Evolutionary conservation across 73 alveolate genomes (phyloP).

Genomic region (Paramecium caudatum): DNA sequence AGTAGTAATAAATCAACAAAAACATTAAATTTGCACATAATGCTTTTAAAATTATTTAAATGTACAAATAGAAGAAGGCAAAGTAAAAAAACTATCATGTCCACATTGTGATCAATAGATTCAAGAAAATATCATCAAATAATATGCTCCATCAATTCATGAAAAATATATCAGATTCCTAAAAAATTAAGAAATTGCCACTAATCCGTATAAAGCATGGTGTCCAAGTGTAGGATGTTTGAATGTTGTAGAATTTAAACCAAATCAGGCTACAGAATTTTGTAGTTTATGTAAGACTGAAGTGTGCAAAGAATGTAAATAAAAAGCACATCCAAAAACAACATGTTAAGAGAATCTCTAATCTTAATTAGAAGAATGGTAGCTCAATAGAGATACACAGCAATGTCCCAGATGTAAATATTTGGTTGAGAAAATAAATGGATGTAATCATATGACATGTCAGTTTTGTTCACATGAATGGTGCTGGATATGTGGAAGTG

Average conservation of each 20-base stretch:
- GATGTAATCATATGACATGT: constrained; percentile 70
- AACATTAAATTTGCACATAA: neutral
- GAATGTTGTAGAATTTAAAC: neutral
- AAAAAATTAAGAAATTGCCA: constrained; percentile 1
- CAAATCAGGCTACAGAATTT: no score
- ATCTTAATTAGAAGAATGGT: neutral
- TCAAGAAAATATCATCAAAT: neutral
- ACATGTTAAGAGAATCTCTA: constrained; percentile 17
- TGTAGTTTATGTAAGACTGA: constrained; percentile 2
- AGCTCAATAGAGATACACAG: constrained; percentile 34
- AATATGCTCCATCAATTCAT: neutral
- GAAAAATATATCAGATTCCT: neutral
- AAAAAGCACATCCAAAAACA: neutral
- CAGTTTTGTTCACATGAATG: constrained; percentile 47
- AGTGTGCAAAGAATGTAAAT: constrained; percentile 21
- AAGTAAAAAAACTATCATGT: neutral
- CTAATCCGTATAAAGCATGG: neutral
- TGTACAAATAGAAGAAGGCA: neutral
- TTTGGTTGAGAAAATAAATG: constrained; percentile 24
- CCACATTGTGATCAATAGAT: constrained; percentile 9
- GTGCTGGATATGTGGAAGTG: constrained; percentile 62
- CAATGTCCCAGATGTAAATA: constrained; percentile 49
- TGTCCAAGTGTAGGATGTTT: constrained; percentile 10
- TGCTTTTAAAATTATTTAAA: constrained; percentile 23
- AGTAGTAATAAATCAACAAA: neutral